Conservation (phyloP, 768 basidiomycete genomes). For the Lentinula sp. region DNA sequence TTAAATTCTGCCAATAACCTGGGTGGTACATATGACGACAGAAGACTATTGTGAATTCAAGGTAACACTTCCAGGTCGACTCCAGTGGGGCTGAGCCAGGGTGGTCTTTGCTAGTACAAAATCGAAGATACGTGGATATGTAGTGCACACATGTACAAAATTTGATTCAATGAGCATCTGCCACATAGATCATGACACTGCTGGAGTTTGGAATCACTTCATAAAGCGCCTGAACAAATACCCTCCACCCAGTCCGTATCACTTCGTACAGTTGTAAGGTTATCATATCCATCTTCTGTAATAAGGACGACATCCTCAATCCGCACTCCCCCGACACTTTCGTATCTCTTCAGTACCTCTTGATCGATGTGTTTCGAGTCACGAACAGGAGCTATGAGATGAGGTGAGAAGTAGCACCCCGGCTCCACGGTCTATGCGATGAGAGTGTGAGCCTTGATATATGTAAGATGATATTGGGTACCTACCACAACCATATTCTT, state of each 20-base stretch:
- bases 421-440: slow-evolving; percentile 78
- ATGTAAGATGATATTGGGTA: slow-evolving; percentile 10
- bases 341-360: slow-evolving; percentile 46
- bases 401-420: slow-evolving; percentile 80
- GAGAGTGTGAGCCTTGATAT: background rate
- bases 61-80: too few relatives aligned
- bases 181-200: too few relatives aligned
- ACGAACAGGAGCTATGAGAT: slow-evolving; percentile 62
- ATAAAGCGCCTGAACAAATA: slow-evolving; percentile 65
- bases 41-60: too few relatives aligned
- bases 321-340: slow-evolving; percentile 82
- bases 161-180: too few relatives aligned
- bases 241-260: slow-evolving; percentile 80
- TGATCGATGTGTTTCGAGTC: slow-evolving; percentile 64
- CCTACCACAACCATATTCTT: slow-evolving; percentile 83
- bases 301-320: slow-evolving; percentile 92
- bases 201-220: background rate
- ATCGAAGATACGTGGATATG: too few relatives aligned
- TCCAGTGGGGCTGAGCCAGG: too few relatives aligned
- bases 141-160: too few relatives aligned
- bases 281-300: slow-evolving; percentile 68
- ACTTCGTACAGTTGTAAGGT: slow-evolving; percentile 80
- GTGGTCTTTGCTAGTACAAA: too few relatives aligned
- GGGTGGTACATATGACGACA: too few relatives aligned
- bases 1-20: too few relatives aligned